Evolutionary conservation across 805 yeast species (phyloP), one percentile per base, ranked within the genome.

Genomic region (Metschnikowia gelsemii): DNA sequence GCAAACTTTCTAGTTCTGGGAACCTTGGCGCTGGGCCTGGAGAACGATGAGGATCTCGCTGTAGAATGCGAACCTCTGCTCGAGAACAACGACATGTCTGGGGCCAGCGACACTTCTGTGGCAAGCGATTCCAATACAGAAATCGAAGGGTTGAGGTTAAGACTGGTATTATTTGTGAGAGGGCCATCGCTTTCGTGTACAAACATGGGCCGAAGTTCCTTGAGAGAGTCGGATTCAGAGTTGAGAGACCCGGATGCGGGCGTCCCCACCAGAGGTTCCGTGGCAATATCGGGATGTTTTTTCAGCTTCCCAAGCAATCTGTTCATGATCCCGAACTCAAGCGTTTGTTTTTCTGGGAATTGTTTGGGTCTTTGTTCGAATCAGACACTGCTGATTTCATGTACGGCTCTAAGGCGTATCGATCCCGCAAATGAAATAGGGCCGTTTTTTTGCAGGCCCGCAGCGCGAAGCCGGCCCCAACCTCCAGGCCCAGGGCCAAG

Each of bases 101-200:
- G 42, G 9, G 47, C 40, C 8, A 54, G 57, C 2, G 66, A 58
- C 19, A 54, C 62, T 36, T 54, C 60, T 14, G 65, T 61, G 30
- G 55, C 45, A 32, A 61, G 38, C 3, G 67, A 42, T 27, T 50
- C 27, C 51, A 43, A 41, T 35, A 40, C 29, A 16, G 47, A 46
- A 38, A 66, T 64, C 6, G 64, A 55, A 2, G 73, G 73, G 44
- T 68, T 66, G 24, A 67, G 46, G 48, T 66, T 66, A 35, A 67
- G 56, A 37, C 45, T 50, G 11, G 56, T 51, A 47, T 68, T 70
- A 47, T 64, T 63, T 32, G 51, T 52, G 40, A 67, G 58, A 18
- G 40, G 35, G 19, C 41, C 38, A 18, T 29, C n/a, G 13, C 25
- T 24, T 14, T 41, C 30, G 18, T 38, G 38, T 6, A 46, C 61